Evolutionary conservation across 805 yeast genomes (phyloP), one percentile per base, ranked within the genome.

Genomic region (Diddensiella transvaalensis): DNA sequence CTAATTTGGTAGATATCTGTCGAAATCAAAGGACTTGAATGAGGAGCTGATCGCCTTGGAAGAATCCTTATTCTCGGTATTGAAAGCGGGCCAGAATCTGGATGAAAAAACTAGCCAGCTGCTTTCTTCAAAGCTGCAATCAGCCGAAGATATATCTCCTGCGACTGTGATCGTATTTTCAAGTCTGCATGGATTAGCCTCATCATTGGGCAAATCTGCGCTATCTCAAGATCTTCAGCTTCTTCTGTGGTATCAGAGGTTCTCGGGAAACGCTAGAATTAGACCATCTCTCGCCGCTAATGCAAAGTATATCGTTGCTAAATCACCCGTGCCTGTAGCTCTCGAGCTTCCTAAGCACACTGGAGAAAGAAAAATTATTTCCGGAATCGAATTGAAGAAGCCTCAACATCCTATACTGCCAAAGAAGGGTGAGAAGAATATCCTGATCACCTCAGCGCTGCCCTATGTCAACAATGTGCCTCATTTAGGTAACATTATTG

Each of bases 391-490:
- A 19, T 42, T 50, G 45, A 47, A 40, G 33, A 44, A 41, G 22
- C 52, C 44, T 22, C 46, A 41, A 3, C 58, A 50, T 30, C 75
- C 75, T 44, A 75, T 83, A 53, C 58, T 77, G 44, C 99, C 98
- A 49, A 79, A 78, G 58, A 72, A 76, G 21, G 78, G 77, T 48
- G 85, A 85, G 70, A 78, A 85, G 62, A 93, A 93, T 69, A 79
- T 91, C 48, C 72, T 93, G 58, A 83, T 93, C 63, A 91, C 98
- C 1, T 90, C 98, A 22, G 98, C 99, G 29, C 78, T 93, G 61
- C 99, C 99, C 8, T 93, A 93, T 60, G 99, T 93, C 47, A 93
- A 93, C 72, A 93, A 93, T 64, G 99, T 93, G 45, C 99, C 99
- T 40, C 99, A 93, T 70, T 76, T 93, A 66, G 99, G 99, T 62